Percentiles rank a stretch among this genome's conserved stretches.
Evolutionary conservation across 192 early-diverging fungal genomes (phyloP).

Genomic region (Mortierella alpina): DNA sequence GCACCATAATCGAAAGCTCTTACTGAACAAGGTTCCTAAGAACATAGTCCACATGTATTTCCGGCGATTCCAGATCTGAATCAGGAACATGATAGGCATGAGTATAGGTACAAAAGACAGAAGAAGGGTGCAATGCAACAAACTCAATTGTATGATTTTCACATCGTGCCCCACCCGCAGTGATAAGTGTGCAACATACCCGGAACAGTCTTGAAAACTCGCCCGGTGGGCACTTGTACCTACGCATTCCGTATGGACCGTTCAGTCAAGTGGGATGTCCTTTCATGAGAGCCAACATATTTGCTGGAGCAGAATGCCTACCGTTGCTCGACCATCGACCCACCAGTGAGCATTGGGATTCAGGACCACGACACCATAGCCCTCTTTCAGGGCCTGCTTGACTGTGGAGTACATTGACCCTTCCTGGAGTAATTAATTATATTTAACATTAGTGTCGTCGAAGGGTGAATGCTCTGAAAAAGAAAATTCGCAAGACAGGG

Average conservation of each 20-base stretch:
- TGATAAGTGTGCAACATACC: neutral
- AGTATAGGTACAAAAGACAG: too few relatives aligned
- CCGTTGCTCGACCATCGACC: constrained; percentile 20
- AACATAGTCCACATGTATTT: constrained; percentile 35
- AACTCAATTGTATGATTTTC: too few relatives aligned
- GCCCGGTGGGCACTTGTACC: constrained; percentile 7
- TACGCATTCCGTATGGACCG: neutral
- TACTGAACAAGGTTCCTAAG: constrained; percentile 25
- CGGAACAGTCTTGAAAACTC: neutral
- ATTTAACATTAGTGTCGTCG: neutral
- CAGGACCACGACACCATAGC: constrained; percentile 25
- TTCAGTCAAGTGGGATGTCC: too few relatives aligned
- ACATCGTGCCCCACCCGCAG: too few relatives aligned
- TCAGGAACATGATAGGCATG: neutral
- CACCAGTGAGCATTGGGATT: constrained; percentile 47
- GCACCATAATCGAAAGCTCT: neutral
- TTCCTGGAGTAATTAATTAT: neutral
- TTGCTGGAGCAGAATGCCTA: neutral
- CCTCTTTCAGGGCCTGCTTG: constrained; percentile 17
- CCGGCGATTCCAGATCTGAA: constrained; percentile 26
- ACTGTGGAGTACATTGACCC: constrained; percentile 27
- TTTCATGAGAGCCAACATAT: neutral
- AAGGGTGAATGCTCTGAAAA: neutral
- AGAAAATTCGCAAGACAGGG: neutral
- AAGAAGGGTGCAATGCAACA: too few relatives aligned